Conservation (phyloP, 148 eudicot genomes). For the Amaranthus hypochondriacus region DNA sequence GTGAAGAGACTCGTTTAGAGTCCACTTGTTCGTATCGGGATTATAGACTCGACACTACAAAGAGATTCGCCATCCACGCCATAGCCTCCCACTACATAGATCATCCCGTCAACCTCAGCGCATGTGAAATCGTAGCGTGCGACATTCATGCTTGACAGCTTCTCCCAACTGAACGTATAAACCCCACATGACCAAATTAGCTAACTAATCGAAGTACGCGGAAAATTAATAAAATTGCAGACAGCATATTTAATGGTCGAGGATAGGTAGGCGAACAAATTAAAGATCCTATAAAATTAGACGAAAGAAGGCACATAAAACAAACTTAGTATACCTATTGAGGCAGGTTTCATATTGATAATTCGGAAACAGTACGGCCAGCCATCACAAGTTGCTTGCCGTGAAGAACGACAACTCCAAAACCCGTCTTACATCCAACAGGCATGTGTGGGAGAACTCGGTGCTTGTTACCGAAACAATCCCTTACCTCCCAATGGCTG, state of each 20-base stretch:
- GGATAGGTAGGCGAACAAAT: background rate
- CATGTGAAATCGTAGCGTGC: constrained; percentile 87
- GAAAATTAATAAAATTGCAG: too few species aligned
- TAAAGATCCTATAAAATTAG: background rate
- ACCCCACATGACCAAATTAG: background rate
- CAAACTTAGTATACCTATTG: constrained; percentile 49
- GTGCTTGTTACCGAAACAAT: constrained; percentile 57
- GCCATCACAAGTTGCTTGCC: constrained; percentile 85
- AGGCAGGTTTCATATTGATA: constrained; percentile 88
- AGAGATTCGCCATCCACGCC: constrained; percentile 65
- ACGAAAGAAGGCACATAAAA: background rate
- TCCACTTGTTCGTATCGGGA: constrained; percentile 66
- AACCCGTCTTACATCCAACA: constrained; percentile 59
- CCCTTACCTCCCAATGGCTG: constrained; percentile 86
- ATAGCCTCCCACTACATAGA: constrained; percentile 85
- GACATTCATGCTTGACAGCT: constrained; percentile 65
- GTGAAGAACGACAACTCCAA: constrained; percentile 64
- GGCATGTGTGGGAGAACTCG: constrained; percentile 64
- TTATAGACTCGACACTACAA: constrained; percentile 77
- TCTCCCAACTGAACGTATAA: constrained; percentile 69
- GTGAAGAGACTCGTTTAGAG: constrained; percentile 58
- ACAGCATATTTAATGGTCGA: too few species aligned
- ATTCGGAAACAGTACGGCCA: constrained; percentile 48
- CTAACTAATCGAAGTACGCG: background rate
- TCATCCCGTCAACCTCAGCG: constrained; percentile 71